These are phyloP conservation scores for Aspergillus cavernicola DNA, from an alignment of 495 filamentous ascomycete genomes.

Conservation along the genomic window DNA sequence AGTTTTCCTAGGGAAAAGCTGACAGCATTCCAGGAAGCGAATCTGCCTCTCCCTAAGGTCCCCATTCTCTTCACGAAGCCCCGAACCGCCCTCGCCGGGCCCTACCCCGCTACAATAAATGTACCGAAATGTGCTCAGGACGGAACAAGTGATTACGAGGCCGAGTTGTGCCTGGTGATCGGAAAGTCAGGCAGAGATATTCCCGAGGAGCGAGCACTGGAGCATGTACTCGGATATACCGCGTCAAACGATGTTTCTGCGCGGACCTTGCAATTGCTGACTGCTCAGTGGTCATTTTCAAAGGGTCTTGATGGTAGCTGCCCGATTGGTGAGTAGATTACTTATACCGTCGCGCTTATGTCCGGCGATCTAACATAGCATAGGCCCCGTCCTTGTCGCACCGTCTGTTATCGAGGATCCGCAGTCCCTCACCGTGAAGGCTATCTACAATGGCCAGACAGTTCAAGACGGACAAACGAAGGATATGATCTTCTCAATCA, in stretches of 20 bases:
- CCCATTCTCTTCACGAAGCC: not conserved
- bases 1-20: no score
- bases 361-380: no score
- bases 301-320: no score
- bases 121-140: not conserved
- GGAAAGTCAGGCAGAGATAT: no score
- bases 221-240: no score
- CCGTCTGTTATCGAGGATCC: constrained; percentile 32
- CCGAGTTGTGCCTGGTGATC: not conserved
- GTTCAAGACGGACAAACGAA: constrained; percentile 27
- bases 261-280: no score
- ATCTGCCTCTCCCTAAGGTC: not conserved
- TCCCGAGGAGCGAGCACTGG: no score
- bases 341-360: no score
- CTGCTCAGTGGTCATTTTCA: no score
- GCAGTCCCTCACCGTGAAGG: constrained; percentile 25
- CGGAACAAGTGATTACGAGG: constrained; percentile 1
- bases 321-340: no score
- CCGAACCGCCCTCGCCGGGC: not conserved
- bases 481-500: constrained; percentile 34
- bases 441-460: constrained; percentile 24
- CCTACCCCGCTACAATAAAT: not conserved
- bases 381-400: constrained; percentile 38
- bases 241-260: no score
- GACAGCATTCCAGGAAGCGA: no score